Base-by-base conservation (phyloP, 495 filamentous ascomycete genomes). In the Aspergillus homomorphus region DNA sequence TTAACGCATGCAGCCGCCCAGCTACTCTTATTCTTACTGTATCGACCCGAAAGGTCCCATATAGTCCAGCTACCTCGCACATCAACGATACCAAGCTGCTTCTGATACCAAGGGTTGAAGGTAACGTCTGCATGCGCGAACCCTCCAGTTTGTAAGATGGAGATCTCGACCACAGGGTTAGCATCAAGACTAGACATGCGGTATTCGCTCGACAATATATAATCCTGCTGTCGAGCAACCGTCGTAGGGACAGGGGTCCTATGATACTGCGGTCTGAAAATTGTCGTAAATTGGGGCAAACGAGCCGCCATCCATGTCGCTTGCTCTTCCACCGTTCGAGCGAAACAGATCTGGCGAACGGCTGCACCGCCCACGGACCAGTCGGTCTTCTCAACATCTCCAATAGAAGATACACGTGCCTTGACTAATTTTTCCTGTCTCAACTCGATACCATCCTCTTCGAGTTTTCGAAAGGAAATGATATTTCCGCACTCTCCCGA, bases 61-160 rank as follows among this genome's bases (percentile, higher is more conserved):
- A 95, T 68, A 62, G 74, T 85, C 92, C 92, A 96, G 30, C 77
- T 74, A 0, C 91, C 92, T 45, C 70, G 64, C 43, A 83, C 79
- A 65, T 96, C 91, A 21, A 96, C 77, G 21, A 94, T 79, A 10
- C 78, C 89, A 50, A 96, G 72, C 67, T 89, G 87, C 14, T 79
- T 78, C 58, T 80, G 73, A 62, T 85, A 81, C 76, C 83, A 86
- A n/a, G 89, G 88, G 62, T 89, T 92, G 66, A 96, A 95, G 10
- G 86, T 70, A 8, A 92, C 80, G 71, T 94, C 89, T 0, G 84
- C 82, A 68, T 93, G 89, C 8, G 75, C 62, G 28, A 64, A 69
- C 0, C 83, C 84, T 21, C 84, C 84, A 1, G 84, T 89, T 28
- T 78, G 63, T 15, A 75, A 69, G 8, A 66, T 72, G 0, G 74